Percentiles rank a stretch among this genome's conserved stretches.
These are phyloP conservation scores for Suhomyces choctaworum DNA, from an alignment of 1,139 yeast genomes.

Conservation along the genomic window DNA sequence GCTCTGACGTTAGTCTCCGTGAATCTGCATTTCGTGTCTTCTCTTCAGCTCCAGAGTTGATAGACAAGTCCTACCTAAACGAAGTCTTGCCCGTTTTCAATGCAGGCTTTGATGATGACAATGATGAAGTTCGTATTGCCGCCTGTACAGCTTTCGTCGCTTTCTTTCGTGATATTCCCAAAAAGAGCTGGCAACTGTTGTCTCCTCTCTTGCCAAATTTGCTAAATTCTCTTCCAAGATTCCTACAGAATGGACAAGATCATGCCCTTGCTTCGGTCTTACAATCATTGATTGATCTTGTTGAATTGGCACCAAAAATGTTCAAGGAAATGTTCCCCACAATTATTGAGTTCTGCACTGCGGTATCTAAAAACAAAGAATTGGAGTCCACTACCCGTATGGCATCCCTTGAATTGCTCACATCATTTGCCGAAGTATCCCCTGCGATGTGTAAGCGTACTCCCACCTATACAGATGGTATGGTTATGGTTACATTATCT, in stretches of 20 bases:
- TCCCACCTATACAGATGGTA: constrained; percentile 65
- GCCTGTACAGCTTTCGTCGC: constrained; percentile 93
- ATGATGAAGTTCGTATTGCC: constrained; percentile 85
- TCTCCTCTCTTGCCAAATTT: constrained; percentile 80
- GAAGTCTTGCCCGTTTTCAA: constrained; percentile 70
- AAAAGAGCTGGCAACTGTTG: constrained; percentile 71
- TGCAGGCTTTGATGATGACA: constrained; percentile 73
- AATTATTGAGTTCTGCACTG: constrained; percentile 78
- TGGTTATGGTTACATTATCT: constrained; percentile 72
- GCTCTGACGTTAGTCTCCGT: constrained; percentile 68
- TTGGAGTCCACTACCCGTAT: constrained; percentile 78
- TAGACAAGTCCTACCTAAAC: constrained; percentile 57
- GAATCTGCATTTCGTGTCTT: constrained; percentile 91
- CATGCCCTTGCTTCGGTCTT: constrained; percentile 82
- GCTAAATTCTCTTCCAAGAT: constrained; percentile 82
- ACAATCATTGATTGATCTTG: constrained; percentile 85
- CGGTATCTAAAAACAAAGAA: constrained; percentile 77
- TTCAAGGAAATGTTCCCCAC: constrained; percentile 88
- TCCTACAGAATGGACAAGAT: constrained; percentile 76
- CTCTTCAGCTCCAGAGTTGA: constrained; percentile 77
- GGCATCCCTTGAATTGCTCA: constrained; percentile 82
- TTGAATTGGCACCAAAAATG: constrained; percentile 91
- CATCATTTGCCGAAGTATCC: constrained; percentile 89
- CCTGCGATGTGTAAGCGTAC: constrained; percentile 93
- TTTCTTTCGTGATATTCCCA: constrained; percentile 79